Conservation (phyloP, 768 basidiomycete genomes). For the Leccinum uliginosum region DNA sequence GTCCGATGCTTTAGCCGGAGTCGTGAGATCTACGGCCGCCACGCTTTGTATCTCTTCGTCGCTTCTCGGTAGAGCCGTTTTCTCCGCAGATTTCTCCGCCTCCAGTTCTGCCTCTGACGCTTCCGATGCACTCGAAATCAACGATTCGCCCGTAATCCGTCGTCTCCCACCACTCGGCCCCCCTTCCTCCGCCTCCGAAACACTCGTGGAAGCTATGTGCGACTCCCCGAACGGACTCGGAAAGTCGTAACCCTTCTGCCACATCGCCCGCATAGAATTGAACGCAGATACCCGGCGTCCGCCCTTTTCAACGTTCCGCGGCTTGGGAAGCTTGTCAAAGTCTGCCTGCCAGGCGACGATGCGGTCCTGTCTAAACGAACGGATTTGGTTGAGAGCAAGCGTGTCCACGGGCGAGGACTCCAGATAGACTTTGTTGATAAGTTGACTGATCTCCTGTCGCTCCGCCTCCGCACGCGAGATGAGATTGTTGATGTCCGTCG, state of each 20-base stretch:
- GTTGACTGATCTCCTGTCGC: conserved; percentile 61
- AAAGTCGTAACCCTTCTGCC: conserved; percentile 60
- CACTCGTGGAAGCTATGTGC: conserved; percentile 56
- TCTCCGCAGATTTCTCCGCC: conserved; percentile 21
- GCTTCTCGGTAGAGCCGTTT: conserved; percentile 12
- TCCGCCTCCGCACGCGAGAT: conserved; percentile 73
- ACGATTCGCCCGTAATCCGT: conserved; percentile 50
- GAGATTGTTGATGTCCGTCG: conserved; percentile 59
- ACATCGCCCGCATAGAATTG: conserved; percentile 66
- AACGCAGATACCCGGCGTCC: conserved; percentile 60
- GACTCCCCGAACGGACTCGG: conserved; percentile 48
- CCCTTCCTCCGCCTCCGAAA: conserved; percentile 73
- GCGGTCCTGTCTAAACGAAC: conserved; percentile 84
- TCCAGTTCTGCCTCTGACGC: conserved; percentile 60
- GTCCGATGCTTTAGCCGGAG: conserved; percentile 44
- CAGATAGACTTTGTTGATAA: conserved; percentile 77
- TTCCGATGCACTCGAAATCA: conserved; percentile 68
- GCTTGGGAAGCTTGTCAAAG: conserved; percentile 80
- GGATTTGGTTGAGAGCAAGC: conserved; percentile 79
- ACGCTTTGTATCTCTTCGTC: conserved; percentile 14
- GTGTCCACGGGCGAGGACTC: conserved; percentile 82
- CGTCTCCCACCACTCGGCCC: conserved; percentile 34
- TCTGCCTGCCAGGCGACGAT: conserved; percentile 97
- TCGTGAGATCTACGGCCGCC: conserved; percentile 8
- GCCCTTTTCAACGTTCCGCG: conserved; percentile 50